Conservation (phyloP, 2,329 filamentous ascomycete species). For the Tolypocladium sp. region DNA sequence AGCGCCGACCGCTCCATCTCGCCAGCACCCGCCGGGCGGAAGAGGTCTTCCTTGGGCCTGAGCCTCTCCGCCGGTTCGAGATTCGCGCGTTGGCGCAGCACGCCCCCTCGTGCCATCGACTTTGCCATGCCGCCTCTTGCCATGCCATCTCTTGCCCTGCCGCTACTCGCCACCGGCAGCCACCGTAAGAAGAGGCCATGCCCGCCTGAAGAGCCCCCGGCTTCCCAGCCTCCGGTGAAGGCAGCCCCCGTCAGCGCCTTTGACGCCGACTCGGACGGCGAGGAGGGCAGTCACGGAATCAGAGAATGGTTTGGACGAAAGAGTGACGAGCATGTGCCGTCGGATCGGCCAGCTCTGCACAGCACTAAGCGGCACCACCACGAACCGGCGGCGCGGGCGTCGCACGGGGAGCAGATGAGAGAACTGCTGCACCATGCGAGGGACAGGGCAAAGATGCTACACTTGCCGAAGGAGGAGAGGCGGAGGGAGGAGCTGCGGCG, state of each 20-base stretch:
- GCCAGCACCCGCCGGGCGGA: constrained; percentile 2
- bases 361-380: not conserved
- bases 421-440: constrained; percentile 13
- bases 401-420: not conserved
- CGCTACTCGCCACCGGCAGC: not conserved
- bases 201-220: not conserved
- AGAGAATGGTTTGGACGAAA: constrained; percentile 7
- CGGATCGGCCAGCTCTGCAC: not conserved
- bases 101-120: constrained; percentile 3
- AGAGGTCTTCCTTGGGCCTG: constrained; percentile 11
- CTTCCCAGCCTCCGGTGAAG: not conserved
- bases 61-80: constrained; percentile 16
- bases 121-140: not conserved
- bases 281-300: constrained; percentile 8
- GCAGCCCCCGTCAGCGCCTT: constrained; percentile 18
- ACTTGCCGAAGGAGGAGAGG: constrained; percentile 18
- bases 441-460: constrained; percentile 11
- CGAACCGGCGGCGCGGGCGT: not conserved
- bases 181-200: not conserved
- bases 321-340: not conserved
- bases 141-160: not conserved
- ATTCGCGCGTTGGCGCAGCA: constrained; percentile 17
- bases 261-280: constrained; percentile 21
- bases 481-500: constrained; percentile 24
- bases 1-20: not conserved